A percentile compares a stretch with the other conserved stretches of the same genome.
Conservation (phyloP, 1,284 basidiomycete genomes). For the Ganoderma boninense region DNA sequence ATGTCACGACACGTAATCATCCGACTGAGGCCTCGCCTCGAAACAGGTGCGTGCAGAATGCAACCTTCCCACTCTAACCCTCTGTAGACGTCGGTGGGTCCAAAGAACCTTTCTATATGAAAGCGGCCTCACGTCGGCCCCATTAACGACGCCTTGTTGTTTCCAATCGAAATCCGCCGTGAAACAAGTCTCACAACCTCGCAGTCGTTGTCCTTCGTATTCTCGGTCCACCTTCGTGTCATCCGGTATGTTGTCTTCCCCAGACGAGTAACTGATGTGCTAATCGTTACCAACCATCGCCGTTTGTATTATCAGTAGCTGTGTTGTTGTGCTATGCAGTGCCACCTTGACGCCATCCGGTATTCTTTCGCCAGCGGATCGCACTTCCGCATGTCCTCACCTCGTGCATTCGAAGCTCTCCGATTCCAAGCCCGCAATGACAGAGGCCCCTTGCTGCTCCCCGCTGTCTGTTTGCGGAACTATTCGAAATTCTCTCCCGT, state of each 20-base stretch:
- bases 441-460: not conserved
- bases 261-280: no score
- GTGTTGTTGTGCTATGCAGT: not conserved
- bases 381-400: constrained; percentile 6
- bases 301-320: not conserved
- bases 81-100: constrained; percentile 24
- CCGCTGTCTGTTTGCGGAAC: not conserved
- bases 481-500: not conserved
- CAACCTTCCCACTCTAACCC: constrained; percentile 12
- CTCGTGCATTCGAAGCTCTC: constrained; percentile 12
- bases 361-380: constrained; percentile 5
- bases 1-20: not conserved
- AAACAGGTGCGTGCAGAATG: not conserved
- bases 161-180: not conserved
- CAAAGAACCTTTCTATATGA: constrained; percentile 1
- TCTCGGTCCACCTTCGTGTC: not conserved
- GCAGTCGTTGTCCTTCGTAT: not conserved
- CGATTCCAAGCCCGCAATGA: constrained; percentile 8
- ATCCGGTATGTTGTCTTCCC: constrained; percentile 3
- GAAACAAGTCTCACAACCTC: not conserved
- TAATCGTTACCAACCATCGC: not conserved
- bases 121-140: constrained; percentile 12
- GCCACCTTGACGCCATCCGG: not conserved
- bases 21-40: not conserved
- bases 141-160: not conserved